These are phyloP conservation scores for Plasmodium vinckei DNA, from an alignment of 169 alveolate species.

Conservation along the genomic window DNA sequence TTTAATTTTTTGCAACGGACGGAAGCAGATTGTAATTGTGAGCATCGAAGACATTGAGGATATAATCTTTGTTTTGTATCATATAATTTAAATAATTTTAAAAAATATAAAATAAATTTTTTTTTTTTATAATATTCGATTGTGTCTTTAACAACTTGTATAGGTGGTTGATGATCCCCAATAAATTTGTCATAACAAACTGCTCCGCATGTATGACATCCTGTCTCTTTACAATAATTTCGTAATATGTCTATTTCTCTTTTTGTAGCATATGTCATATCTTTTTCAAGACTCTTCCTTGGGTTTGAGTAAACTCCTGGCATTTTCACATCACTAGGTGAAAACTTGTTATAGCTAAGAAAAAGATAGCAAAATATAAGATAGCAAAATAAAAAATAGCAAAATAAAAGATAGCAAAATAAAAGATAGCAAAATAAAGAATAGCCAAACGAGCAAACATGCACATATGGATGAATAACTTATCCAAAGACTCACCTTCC, in stretches of 20 bases:
- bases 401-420: too few species aligned
- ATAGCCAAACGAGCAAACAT: too few species aligned
- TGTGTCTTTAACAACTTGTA: slow-evolving; percentile 53
- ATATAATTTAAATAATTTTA: slow-evolving; percentile 60
- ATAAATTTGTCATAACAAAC: slow-evolving; percentile 40
- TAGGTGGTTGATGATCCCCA: slow-evolving; percentile 76
- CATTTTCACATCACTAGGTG: slow-evolving; percentile 74
- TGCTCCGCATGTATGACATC: slow-evolving; percentile 75
- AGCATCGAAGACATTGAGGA: slow-evolving; percentile 67
- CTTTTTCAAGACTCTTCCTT: slow-evolving; percentile 36
- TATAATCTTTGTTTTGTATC: slow-evolving; percentile 61
- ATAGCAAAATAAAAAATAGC: too few species aligned
- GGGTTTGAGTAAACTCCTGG: slow-evolving; percentile 64
- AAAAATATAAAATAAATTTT: slow-evolving; percentile 5
- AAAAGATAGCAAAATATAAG: too few species aligned
- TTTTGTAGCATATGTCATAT: slow-evolving; percentile 69
- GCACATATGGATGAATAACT: too few species aligned
- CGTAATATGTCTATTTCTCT: slow-evolving; percentile 48
- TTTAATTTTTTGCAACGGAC: slow-evolving; percentile 51
- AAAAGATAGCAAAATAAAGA: too few species aligned
- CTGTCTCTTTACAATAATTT: slow-evolving; percentile 36
- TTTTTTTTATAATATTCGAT: slow-evolving; percentile 33
- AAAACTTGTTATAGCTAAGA: slow-evolving; percentile 44
- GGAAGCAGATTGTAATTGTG: slow-evolving; percentile 68
- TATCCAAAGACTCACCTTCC: slow-evolving; percentile 31